Conservation (phyloP, 495 filamentous ascomycete genomes). For the Penicillium samsonianum region DNA sequence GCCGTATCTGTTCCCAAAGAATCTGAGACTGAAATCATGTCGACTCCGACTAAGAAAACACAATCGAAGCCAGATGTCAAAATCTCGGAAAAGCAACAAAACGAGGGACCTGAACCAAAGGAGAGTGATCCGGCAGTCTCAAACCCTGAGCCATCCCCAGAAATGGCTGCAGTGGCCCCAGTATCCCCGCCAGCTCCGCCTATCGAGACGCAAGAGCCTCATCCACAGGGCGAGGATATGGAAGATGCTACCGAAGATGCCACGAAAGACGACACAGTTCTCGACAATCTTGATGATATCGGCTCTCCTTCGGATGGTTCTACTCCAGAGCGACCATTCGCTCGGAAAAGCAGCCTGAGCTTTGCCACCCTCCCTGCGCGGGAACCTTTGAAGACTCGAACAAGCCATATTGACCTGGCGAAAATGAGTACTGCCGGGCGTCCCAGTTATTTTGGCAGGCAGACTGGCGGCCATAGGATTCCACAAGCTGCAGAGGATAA, state of each 20-base stretch:
- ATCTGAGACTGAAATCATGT: conserved; percentile 20
- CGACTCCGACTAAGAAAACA: conserved; percentile 20
- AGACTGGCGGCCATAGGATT: conserved; percentile 44
- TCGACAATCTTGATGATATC: conserved; percentile 56
- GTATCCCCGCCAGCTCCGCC: conserved; percentile 14
- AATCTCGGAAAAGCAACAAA: conserved; percentile 18
- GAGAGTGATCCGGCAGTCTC: conserved; percentile 8
- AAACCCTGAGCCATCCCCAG: conserved; percentile 21
- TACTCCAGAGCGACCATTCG: conserved; percentile 59
- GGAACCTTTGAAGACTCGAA: conserved; percentile 80
- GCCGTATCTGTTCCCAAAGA: conserved; percentile 11
- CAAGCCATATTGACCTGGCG: conserved; percentile 73
- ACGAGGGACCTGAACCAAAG: conserved; percentile 10
- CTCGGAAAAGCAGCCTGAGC: conserved; percentile 90
- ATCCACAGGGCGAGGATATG: conserved; percentile 25
- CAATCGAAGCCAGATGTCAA: conserved; percentile 10
- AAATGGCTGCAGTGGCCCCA: conserved; percentile 20
- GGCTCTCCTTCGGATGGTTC: conserved; percentile 64
- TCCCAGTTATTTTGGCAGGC: conserved; percentile 60
- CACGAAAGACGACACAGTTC: conserved; percentile 50
- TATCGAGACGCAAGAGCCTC: conserved; percentile 19
- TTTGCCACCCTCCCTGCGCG: conserved; percentile 91
- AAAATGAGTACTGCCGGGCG: conserved; percentile 43
- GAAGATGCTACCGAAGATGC: conserved; percentile 22
- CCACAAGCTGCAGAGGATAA: conserved; percentile 40